Percentiles rank a stretch among this genome's conserved stretches.
phyloP scores from a whole-genome alignment of 2,329 filamentous ascomycete species.

The Ceratocystis diversiconidia region DNA sequence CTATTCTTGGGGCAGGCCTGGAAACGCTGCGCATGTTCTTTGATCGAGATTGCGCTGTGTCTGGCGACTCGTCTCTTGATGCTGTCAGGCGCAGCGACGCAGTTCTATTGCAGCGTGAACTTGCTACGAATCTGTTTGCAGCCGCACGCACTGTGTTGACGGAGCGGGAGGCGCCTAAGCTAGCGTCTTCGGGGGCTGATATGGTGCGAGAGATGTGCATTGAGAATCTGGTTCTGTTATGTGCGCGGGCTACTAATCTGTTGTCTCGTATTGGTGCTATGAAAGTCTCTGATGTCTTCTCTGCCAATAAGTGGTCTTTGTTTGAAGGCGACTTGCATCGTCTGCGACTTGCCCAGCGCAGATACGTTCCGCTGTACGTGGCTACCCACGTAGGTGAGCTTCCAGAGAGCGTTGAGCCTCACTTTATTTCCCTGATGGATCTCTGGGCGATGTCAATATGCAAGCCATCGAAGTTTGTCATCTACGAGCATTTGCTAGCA shows the following conservation, averaged over 20 bases:
- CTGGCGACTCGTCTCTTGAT: background rate
- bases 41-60: slow-evolving; percentile 25
- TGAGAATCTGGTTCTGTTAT: slow-evolving; percentile 33
- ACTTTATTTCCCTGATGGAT: slow-evolving; percentile 33
- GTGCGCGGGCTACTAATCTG: slow-evolving; percentile 33
- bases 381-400: slow-evolving; percentile 34
- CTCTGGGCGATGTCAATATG: slow-evolving; percentile 40
- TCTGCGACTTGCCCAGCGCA: slow-evolving; percentile 30
- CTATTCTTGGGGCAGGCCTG: slow-evolving; percentile 31
- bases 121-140: slow-evolving; percentile 34
- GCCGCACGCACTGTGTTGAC: slow-evolving; percentile 31
- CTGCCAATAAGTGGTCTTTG: slow-evolving; percentile 31
- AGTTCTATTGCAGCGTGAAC: slow-evolving; percentile 33
- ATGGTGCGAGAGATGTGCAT: slow-evolving; percentile 25
- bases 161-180: slow-evolving; percentile 13
- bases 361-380: slow-evolving; percentile 38
- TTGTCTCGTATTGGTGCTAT: slow-evolving; percentile 34
- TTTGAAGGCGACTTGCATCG: slow-evolving; percentile 32
- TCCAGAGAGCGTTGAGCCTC: slow-evolving; percentile 33
- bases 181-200: slow-evolving; percentile 4
- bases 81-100: slow-evolving; percentile 6
- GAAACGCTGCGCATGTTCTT: slow-evolving; percentile 36
- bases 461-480: slow-evolving; percentile 33
- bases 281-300: slow-evolving; percentile 33
- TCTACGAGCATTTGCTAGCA: slow-evolving; percentile 37